phyloP scores from a whole-genome alignment of 1,284 basidiomycete species.

The Microbotryum lychnidis-dioicae region DNA sequence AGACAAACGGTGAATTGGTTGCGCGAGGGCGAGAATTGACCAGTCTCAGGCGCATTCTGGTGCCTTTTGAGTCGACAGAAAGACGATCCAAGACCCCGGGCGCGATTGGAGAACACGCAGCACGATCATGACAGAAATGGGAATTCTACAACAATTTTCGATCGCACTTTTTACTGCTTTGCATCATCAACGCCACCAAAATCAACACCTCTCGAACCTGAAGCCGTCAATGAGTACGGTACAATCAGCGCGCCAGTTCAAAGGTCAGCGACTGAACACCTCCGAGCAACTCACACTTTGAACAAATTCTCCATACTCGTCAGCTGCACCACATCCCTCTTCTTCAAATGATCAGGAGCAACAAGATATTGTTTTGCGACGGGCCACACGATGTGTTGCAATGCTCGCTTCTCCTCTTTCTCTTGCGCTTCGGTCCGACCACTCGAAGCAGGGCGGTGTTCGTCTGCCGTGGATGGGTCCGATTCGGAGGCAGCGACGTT shows the following conservation, averaged over 20 bases:
- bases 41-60: no score
- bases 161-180: no score
- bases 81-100: no score
- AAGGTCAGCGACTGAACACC: no score
- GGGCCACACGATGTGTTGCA: conserved; percentile 80
- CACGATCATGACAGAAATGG: no score
- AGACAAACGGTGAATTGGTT: conserved; percentile 12
- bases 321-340: conserved; percentile 70
- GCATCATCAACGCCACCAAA: background rate
- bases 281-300: conserved; percentile 51
- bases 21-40: no score
- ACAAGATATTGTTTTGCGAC: conserved; percentile 64
- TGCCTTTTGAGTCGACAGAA: no score
- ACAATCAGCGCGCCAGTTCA: background rate
- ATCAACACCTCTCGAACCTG: conserved; percentile 14
- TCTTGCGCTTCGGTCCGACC: conserved; percentile 10
- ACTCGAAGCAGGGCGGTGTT: conserved; percentile 6
- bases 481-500: conserved; percentile 10
- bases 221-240: background rate
- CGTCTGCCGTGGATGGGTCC: conserved; percentile 5
- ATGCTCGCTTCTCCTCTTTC: conserved; percentile 58
- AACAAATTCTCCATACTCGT: conserved; percentile 82
- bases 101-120: no score
- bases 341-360: conserved; percentile 60
- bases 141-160: no score